Base-by-base conservation (phyloP, 2,329 filamentous ascomycete genomes). In the Fusarium sp. region DNA sequence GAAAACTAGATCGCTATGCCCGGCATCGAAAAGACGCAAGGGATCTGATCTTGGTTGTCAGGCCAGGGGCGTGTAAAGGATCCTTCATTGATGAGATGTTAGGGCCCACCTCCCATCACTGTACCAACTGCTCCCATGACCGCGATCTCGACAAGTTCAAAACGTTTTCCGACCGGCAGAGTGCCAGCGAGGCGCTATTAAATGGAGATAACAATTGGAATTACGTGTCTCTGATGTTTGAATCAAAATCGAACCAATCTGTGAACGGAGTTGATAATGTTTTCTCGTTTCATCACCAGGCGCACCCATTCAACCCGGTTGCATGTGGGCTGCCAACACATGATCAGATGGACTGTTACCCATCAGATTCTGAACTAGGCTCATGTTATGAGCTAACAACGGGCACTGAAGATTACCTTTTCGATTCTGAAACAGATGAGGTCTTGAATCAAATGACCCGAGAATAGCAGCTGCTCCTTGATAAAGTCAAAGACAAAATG, bases 361-460 rank as follows among this genome's bases (percentile, higher is more conserved):
- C 32, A 34, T 34, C 32, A 34, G 32, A 15, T 34, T 14, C 14
- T 15, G 32, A 34, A 34, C 5, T 8, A 34, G 14, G 32, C 13
- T 34, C 32, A 34, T 34, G 32, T 34, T 34, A 8, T 1, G 32
- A 34, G 6, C 36, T 39, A 39, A 5, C 24, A 24, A 5, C 9
- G 20, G 32, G 3, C 14, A 3, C 14, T 34, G 14, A 34, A 6
- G 32, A 34, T 34, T 34, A 34, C 32, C 32, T 34, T 34, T 34
- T 15, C 32, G 32, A 3, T 26, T 3, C 26, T 26, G 26, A 17
- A 9, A 34, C 30, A 7, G 18, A 28, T 1, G 3, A 1, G 2
- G 0, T 64, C 3, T 2, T 10, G 3, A 11, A 50, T 6, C 1
- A 60, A 2, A 10, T 42, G n/a, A 36, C 0, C 1, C 1, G 2